These are phyloP conservation scores for Aegilops longissima DNA, from an alignment of 176 grass and related monocot genomes.

Conservation along the genomic window DNA sequence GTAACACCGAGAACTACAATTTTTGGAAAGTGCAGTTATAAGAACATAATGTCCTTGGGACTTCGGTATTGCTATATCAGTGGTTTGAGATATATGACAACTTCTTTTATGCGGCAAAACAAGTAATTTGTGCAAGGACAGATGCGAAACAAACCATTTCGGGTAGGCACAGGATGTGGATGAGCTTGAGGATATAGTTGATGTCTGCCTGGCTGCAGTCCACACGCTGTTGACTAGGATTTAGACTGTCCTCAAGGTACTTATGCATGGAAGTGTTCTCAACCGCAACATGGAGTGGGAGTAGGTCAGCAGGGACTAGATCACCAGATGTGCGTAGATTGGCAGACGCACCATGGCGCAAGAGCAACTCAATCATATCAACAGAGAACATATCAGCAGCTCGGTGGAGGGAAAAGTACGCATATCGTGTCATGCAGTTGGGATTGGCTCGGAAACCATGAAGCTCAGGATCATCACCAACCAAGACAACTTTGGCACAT, in stretches of 20 bases:
- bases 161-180: conserved; percentile 23
- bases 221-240: background rate
- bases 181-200: conserved; percentile 10
- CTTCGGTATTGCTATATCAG: background rate
- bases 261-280: conserved; percentile 30
- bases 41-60: background rate
- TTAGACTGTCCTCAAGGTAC: conserved; percentile 22
- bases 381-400: conserved; percentile 27
- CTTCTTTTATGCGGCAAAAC: background rate
- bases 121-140: background rate
- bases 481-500: background rate
- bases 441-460: background rate
- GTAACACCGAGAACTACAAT: background rate
- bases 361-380: conserved; percentile 27
- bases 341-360: background rate
- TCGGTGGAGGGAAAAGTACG: conserved; percentile 16
- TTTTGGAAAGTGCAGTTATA: background rate
- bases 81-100: background rate
- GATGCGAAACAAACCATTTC: background rate
- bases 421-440: conserved; percentile 9
- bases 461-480: background rate
- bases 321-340: background rate
- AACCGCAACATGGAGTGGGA: conserved; percentile 28
- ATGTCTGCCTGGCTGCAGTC: background rate
- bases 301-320: background rate